A percentile compares a stretch with the other conserved stretches of the same genome.
These are phyloP conservation scores for Astragalus membranaceus DNA, from an alignment of 306 rosid genomes.

Conservation along the genomic window DNA sequence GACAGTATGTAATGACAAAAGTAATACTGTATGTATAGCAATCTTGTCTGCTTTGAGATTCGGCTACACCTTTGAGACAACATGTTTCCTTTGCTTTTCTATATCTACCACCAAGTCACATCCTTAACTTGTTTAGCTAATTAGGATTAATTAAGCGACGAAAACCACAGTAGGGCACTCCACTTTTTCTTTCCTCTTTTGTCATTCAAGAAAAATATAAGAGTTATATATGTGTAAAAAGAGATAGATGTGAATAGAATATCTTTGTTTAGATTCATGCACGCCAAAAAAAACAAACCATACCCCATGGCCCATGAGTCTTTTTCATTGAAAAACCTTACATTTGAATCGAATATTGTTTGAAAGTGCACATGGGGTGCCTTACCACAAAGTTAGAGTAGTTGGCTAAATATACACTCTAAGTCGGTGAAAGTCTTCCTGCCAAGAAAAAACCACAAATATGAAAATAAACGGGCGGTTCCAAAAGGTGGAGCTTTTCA, in stretches of 20 bases:
- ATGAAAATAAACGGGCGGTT: not conserved
- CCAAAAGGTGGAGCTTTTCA: not conserved
- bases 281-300: no score
- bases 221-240: no score
- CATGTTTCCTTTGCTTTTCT: not conserved
- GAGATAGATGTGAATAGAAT: no score
- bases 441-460: not conserved
- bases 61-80: not conserved
- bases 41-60: no score
- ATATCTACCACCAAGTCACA: not conserved
- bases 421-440: not conserved
- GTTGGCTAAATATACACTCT: not conserved
- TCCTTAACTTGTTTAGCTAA: not conserved
- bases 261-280: not conserved
- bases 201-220: no score
- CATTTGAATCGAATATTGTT: not conserved
- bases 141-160: not conserved
- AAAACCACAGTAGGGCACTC: not conserved
- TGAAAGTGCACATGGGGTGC: constrained; percentile 3
- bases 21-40: not conserved
- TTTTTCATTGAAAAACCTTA: not conserved
- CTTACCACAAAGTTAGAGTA: not conserved
- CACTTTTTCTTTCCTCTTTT: not conserved
- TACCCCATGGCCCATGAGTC: not conserved
- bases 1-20: not conserved